phyloP scores from a whole-genome alignment of 2,329 filamentous ascomycete genomes.

The Cladophialophora chaetospira region DNA sequence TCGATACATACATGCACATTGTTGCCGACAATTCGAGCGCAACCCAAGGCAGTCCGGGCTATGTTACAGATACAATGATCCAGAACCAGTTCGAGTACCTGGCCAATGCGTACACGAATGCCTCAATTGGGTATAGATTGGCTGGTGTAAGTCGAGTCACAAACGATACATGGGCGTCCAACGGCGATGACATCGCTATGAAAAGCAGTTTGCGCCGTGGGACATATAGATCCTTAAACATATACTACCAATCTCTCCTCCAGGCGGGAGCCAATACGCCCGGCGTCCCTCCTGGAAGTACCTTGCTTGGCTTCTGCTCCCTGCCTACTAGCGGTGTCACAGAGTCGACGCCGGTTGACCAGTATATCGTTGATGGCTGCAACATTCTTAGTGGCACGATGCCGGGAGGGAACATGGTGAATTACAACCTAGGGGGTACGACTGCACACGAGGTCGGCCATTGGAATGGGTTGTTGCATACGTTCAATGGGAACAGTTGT shows the following conservation, averaged over 20 bases:
- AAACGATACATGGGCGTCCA: slow-evolving; percentile 59
- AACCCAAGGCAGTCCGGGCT: slow-evolving; percentile 10
- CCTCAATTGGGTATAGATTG: slow-evolving; percentile 54
- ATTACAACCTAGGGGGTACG: slow-evolving; percentile 53
- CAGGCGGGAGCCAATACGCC: slow-evolving; percentile 35
- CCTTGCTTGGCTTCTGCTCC: slow-evolving; percentile 58
- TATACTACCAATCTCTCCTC: slow-evolving; percentile 62
- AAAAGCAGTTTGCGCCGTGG: slow-evolving; percentile 57
- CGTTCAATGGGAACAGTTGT: slow-evolving; percentile 46
- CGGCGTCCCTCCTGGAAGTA: slow-evolving; percentile 35
- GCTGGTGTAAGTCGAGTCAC: slow-evolving; percentile 52
- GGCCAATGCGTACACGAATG: slow-evolving; percentile 50
- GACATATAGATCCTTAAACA: slow-evolving; percentile 57
- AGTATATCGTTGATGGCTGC: slow-evolving; percentile 58
- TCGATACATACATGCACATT: slow-evolving; percentile 47
- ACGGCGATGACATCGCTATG: slow-evolving; percentile 52
- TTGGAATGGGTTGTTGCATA: slow-evolving; percentile 51
- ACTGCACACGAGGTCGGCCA: slow-evolving; percentile 51
- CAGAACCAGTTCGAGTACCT: slow-evolving; percentile 35
- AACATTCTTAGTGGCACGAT: slow-evolving; percentile 60
- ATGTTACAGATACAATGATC: slow-evolving; percentile 27
- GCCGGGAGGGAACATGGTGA: slow-evolving; percentile 52
- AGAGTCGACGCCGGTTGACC: slow-evolving; percentile 38
- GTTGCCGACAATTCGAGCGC: slow-evolving; percentile 38
- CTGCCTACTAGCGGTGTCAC: slow-evolving; percentile 48